phyloP scores from a whole-genome alignment of 1,284 basidiomycete genomes.

The Fereydounia khargensis region DNA sequence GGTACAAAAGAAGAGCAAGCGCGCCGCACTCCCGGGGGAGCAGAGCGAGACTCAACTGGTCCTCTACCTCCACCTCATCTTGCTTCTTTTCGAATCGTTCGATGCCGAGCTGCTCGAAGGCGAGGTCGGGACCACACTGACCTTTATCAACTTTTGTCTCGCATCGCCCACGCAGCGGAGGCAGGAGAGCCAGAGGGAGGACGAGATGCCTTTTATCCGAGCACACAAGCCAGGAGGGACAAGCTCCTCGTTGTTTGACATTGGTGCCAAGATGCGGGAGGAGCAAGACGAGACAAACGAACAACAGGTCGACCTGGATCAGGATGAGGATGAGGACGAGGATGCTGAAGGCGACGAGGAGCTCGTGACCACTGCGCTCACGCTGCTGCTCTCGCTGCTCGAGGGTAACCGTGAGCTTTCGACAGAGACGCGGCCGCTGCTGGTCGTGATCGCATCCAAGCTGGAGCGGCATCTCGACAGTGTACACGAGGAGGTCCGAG shows the following conservation, averaged over 20 bases:
- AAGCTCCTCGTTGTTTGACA: conserved; percentile 15
- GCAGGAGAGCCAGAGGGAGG: not conserved
- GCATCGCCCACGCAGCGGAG: conserved; percentile 7
- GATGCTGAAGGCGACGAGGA: conserved; percentile 24
- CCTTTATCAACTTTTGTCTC: conserved; percentile 47
- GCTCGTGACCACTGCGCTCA: conserved; percentile 39
- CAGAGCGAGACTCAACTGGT: conserved; percentile 25
- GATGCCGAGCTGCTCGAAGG: conserved; percentile 38
- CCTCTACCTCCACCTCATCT: conserved; percentile 44
- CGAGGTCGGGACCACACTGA: conserved; percentile 35
- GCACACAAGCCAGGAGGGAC: not conserved
- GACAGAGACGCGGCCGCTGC: conserved; percentile 28
- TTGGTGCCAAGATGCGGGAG: not conserved
- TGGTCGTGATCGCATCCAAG: conserved; percentile 39
- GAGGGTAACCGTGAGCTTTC: conserved; percentile 36
- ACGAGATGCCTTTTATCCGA: conserved; percentile 21
- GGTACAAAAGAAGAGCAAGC: conserved; percentile 11
- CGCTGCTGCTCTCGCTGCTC: conserved; percentile 47
- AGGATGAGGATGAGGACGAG: conserved; percentile 3
- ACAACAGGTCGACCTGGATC: no score
- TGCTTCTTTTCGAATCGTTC: conserved; percentile 48
- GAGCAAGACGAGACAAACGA: not conserved
- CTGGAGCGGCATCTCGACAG: conserved; percentile 32
- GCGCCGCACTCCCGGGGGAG: not conserved
- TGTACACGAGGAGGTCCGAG: conserved; percentile 57